A percentile compares a stretch with the other conserved stretches of the same genome.
phyloP scores from a whole-genome alignment of 2,329 filamentous ascomycete genomes.

The Aspergillus flavus region DNA sequence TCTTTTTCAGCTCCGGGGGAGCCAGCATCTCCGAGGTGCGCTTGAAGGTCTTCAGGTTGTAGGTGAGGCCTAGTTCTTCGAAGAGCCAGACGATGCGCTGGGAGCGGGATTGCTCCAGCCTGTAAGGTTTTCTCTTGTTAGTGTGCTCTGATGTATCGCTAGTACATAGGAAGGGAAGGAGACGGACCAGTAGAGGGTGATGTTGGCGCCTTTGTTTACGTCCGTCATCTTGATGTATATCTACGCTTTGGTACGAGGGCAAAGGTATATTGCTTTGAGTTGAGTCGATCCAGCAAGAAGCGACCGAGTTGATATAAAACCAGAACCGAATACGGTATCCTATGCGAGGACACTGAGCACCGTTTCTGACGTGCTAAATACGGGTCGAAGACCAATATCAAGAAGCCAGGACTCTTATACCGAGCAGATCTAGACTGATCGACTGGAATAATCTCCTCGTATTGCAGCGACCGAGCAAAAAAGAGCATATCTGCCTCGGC shows the following conservation, averaged over 20 bases:
- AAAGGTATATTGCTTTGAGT: neutral
- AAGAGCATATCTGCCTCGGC: constrained; percentile 3
- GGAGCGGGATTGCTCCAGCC: constrained; percentile 80
- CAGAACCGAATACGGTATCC: neutral
- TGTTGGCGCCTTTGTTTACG: constrained; percentile 47
- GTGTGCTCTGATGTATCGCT: neutral
- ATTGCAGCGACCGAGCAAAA: neutral
- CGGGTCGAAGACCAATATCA: neutral
- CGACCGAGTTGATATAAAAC: neutral
- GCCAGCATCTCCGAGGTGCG: constrained; percentile 68
- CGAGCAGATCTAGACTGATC: neutral
- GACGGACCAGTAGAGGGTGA: constrained; percentile 66
- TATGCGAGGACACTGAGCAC: neutral
- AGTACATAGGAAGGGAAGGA: too few relatives aligned
- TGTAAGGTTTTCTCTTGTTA: constrained; percentile 37
- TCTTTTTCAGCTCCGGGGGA: constrained; percentile 71
- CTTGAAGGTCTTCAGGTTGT: constrained; percentile 79
- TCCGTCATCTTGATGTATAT: constrained; percentile 19
- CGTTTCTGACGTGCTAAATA: neutral
- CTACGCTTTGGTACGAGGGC: neutral
- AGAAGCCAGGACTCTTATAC: neutral
- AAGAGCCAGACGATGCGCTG: constrained; percentile 85
- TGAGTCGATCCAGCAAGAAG: neutral
- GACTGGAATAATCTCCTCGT: neutral
- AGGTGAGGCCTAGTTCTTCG: constrained; percentile 77